Percentiles rank a stretch among this genome's conserved stretches.
These are phyloP conservation scores for Aspergillus wentii DNA, from an alignment of 495 filamentous ascomycete species.

Conservation along the genomic window DNA sequence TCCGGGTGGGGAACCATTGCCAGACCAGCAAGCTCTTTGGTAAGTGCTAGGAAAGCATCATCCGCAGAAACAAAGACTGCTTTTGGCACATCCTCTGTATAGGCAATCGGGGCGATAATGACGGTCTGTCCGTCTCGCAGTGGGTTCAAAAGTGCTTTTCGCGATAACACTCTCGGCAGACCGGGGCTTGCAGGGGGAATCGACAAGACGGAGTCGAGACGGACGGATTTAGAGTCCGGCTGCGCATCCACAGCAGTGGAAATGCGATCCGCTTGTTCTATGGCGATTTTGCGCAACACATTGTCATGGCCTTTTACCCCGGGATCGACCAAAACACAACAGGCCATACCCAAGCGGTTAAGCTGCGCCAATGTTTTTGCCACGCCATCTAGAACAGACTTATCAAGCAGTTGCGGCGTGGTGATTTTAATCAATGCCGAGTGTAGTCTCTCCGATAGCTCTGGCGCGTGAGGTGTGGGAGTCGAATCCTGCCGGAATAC, in stretches of 20 bases:
- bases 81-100: conserved; percentile 53
- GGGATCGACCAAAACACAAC: conserved; percentile 77
- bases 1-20: conserved; percentile 35
- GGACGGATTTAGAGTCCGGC: conserved; percentile 59
- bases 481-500: conserved; percentile 51
- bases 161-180: conserved; percentile 44
- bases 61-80: conserved; percentile 54
- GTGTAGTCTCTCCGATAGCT: conserved; percentile 51
- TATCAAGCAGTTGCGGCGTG: conserved; percentile 61
- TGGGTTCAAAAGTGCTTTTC: conserved; percentile 59
- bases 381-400: conserved; percentile 65
- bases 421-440: conserved; percentile 83
- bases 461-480: conserved; percentile 25
- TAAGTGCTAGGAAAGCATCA: conserved; percentile 66
- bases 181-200: conserved; percentile 24
- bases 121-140: conserved; percentile 74
- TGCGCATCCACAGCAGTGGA: conserved; percentile 65
- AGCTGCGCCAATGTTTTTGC: conserved; percentile 82
- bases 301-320: conserved; percentile 27
- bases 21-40: conserved; percentile 64
- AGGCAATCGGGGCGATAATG: conserved; percentile 67
- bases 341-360: conserved; percentile 69
- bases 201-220: conserved; percentile 62
- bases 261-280: conserved; percentile 68
- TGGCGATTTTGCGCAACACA: conserved; percentile 38